Conservation (phyloP, 139 green algal species). For the Astrephomene gubernaculifera region DNA sequence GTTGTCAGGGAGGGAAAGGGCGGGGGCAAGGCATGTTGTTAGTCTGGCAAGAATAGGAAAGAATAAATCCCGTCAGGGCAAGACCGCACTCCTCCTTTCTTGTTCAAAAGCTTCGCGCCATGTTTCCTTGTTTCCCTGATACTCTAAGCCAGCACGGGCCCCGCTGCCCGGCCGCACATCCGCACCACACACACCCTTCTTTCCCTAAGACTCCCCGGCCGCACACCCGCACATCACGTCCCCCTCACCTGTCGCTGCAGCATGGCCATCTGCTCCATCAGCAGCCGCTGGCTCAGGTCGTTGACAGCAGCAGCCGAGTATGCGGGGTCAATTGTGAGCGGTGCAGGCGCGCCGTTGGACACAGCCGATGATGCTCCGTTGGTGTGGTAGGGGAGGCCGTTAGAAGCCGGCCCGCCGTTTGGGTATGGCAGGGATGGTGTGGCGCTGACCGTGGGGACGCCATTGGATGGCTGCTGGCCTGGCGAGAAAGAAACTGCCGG, state of each 20-base stretch:
- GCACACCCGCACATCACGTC: not conserved
- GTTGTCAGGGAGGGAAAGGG: not conserved
- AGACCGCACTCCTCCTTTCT: not conserved
- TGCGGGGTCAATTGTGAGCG: not conserved
- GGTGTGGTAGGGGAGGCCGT: too few relatives aligned
- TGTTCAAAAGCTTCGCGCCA: not conserved
- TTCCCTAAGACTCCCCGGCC: not conserved
- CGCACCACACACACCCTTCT: too few relatives aligned
- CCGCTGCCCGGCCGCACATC: too few relatives aligned
- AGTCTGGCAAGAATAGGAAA: not conserved
- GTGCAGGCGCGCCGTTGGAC: not conserved
- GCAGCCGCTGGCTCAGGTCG: conserved; percentile 24
- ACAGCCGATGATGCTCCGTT: not conserved
- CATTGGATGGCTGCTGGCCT: not conserved
- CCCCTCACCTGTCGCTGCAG: conserved; percentile 30
- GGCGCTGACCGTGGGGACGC: not conserved
- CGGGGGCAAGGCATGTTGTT: not conserved
- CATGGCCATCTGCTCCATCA: conserved; percentile 25
- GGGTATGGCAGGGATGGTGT: too few relatives aligned
- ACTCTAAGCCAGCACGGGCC: not conserved
- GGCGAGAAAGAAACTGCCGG: not conserved
- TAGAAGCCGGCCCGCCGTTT: too few relatives aligned
- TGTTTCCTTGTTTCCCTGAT: not conserved
- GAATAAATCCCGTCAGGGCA: not conserved
- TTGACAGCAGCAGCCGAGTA: not conserved